Evolutionary conservation across 805 yeast species (phyloP).

Genomic region (Henningerozyma blattae): DNA sequence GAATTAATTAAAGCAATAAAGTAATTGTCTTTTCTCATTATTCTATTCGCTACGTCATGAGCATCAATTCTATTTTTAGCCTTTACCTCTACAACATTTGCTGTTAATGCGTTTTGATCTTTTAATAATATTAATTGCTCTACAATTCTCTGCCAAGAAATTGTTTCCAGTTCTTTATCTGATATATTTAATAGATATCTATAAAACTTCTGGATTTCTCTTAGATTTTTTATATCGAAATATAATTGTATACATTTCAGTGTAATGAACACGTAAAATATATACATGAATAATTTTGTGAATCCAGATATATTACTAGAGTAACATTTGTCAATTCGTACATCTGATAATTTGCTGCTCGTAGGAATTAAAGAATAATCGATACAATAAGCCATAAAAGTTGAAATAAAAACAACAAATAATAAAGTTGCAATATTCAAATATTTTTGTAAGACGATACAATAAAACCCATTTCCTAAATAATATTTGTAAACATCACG

Average conservation of each 20-base stretch:
- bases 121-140: constrained; percentile 60
- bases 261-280: constrained; percentile 41
- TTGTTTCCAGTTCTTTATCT: constrained; percentile 81
- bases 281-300: constrained; percentile 51
- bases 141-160: constrained; percentile 84
- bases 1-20: constrained; percentile 81
- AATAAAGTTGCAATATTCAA: constrained; percentile 64
- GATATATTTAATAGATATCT: constrained; percentile 54
- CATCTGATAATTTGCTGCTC: constrained; percentile 24
- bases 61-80: constrained; percentile 75
- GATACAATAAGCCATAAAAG: constrained; percentile 73
- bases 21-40: constrained; percentile 92
- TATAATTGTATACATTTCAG: constrained; percentile 43
- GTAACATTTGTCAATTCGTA: constrained; percentile 28
- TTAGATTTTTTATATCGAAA: constrained; percentile 52
- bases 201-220: constrained; percentile 71
- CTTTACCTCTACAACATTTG: constrained; percentile 42
- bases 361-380: constrained; percentile 41
- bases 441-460: constrained; percentile 56
- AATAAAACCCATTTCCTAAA: constrained; percentile 70
- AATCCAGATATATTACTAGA: constrained; percentile 31
- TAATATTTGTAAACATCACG: constrained; percentile 77
- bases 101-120: constrained; percentile 60
- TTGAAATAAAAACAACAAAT: constrained; percentile 69
- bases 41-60: constrained; percentile 87